phyloP scores from a whole-genome alignment of 441 rosid genomes.

The Pelargonium myrrhifolium region DNA sequence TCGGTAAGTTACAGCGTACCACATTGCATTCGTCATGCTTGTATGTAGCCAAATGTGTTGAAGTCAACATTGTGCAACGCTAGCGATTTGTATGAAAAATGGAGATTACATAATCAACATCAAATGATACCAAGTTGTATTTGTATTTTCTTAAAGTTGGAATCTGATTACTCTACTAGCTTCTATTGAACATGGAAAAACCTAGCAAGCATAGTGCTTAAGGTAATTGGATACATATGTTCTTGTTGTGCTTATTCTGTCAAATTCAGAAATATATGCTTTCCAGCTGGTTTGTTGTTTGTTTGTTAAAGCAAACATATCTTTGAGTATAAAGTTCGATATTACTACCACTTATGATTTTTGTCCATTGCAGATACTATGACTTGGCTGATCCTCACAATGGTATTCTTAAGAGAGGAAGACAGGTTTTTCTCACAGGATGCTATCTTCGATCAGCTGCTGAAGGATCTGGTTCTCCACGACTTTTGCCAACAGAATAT shows the following conservation, averaged over 20 bases:
- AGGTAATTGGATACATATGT: no score
- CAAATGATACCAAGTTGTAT: neutral
- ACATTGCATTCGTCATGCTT: neutral
- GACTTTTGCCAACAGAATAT: constrained; percentile 94
- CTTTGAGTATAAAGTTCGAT: neutral
- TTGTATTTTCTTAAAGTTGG: no score
- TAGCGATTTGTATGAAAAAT: no score
- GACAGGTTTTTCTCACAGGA: constrained; percentile 86
- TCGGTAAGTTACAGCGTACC: constrained; percentile 36
- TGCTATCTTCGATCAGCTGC: constrained; percentile 83
- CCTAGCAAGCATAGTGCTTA: no score
- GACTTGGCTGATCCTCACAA: constrained; percentile 64
- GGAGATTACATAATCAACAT: no score
- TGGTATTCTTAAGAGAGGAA: constrained; percentile 74
- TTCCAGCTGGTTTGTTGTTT: neutral
- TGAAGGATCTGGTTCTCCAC: constrained; percentile 71
- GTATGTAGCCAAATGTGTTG: no score
- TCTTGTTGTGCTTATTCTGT: no score
- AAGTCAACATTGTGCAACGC: no score
- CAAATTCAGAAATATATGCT: neutral
- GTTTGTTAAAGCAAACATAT: neutral
- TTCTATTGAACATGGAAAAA: no score
- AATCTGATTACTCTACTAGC: no score
- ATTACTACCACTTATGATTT: constrained; percentile 5
- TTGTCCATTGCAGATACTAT: constrained; percentile 49